phyloP scores from a whole-genome alignment of 768 basidiomycete genomes.

The Amanita inopinata region DNA sequence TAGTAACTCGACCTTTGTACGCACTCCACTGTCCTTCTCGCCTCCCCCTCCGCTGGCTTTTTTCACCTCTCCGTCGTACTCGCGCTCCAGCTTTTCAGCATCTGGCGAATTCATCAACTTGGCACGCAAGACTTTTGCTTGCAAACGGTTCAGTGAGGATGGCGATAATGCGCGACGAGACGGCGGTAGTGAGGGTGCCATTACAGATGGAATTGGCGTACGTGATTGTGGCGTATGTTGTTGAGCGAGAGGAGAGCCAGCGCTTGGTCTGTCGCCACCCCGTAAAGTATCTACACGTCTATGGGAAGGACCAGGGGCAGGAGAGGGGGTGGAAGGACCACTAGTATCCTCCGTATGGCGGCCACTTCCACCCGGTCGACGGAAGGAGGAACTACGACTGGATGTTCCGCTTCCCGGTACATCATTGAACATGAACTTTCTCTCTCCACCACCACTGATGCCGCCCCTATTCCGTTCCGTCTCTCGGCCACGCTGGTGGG shows the following conservation, averaged over 20 bases:
- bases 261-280: neutral
- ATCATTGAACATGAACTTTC: slow-evolving; percentile 63
- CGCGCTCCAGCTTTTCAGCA: slow-evolving; percentile 66
- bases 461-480: slow-evolving; percentile 19
- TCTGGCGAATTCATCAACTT: slow-evolving; percentile 78
- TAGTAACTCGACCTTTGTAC: slow-evolving; percentile 69
- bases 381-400: slow-evolving; percentile 80
- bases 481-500: slow-evolving; percentile 23
- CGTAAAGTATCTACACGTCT: slow-evolving; percentile 53
- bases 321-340: slow-evolving; percentile 52
- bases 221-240: slow-evolving; percentile 56
- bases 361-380: slow-evolving; percentile 61
- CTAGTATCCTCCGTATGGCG: slow-evolving; percentile 24
- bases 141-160: slow-evolving; percentile 81
- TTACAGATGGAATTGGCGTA: slow-evolving; percentile 86
- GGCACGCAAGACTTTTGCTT: slow-evolving; percentile 87
- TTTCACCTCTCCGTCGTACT: slow-evolving; percentile 69
- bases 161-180: slow-evolving; percentile 49
- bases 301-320: slow-evolving; percentile 33
- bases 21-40: slow-evolving; percentile 31
- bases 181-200: slow-evolving; percentile 53
- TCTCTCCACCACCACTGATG: slow-evolving; percentile 21
- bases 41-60: slow-evolving; percentile 35
- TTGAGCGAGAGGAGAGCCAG: slow-evolving; percentile 29
- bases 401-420: slow-evolving; percentile 51